A percentile compares a stretch with the other conserved stretches of the same genome.
Evolutionary conservation across 768 basidiomycete genomes (phyloP).

Genomic region (Mycena maculata): DNA sequence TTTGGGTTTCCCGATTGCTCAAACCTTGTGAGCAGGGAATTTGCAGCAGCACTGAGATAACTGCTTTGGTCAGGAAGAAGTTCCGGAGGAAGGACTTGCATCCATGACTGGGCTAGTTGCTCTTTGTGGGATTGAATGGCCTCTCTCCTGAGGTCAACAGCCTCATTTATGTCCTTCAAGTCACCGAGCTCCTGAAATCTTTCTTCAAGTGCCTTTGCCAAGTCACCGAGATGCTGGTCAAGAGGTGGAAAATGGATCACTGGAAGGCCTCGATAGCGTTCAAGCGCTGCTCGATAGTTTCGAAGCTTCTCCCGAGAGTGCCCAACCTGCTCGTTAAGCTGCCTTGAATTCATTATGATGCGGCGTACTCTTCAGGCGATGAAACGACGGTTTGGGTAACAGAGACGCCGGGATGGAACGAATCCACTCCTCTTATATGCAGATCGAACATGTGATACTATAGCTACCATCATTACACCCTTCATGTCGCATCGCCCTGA

Average conservation of each 20-base stretch:
- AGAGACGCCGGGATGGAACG: slow-evolving; percentile 6
- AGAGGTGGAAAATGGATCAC: slow-evolving; percentile 2
- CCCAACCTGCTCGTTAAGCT: slow-evolving; percentile 7
- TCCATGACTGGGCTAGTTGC: slow-evolving; percentile 1
- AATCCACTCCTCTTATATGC: slow-evolving; percentile 2
- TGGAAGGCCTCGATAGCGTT: slow-evolving; percentile 12
- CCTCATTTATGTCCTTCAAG: slow-evolving; percentile 10
- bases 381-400: slow-evolving; percentile 2
- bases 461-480: slow-evolving; percentile 8
- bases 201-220: neutral
- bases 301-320: slow-evolving; percentile 5
- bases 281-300: slow-evolving; percentile 8
- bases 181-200: neutral
- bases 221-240: neutral
- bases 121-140: slow-evolving; percentile 2
- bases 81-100: neutral
- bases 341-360: slow-evolving; percentile 3
- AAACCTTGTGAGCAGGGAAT: neutral
- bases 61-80: neutral
- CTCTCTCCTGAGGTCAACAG: neutral
- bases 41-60: neutral
- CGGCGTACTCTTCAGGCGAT: slow-evolving; percentile 5
- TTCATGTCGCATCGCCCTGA: slow-evolving; percentile 7
- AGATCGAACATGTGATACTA: slow-evolving; percentile 3
- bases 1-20: neutral